Evolutionary conservation across 257 asterid species (phyloP).

Genomic region (Capsicum chinense): DNA sequence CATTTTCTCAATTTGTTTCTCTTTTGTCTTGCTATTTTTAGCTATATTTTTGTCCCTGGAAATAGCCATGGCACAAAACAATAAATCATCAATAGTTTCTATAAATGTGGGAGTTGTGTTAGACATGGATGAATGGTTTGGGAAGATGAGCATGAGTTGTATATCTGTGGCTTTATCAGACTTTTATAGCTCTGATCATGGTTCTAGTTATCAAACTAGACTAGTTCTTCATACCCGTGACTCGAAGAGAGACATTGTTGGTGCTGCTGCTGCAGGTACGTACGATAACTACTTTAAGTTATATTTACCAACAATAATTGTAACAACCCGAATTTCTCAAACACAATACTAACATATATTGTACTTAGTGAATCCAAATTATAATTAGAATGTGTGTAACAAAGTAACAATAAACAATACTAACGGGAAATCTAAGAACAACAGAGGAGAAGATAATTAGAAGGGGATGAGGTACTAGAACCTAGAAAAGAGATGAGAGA

Average conservation of each 20-base stretch:
- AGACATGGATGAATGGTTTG: slow-evolving; percentile 44
- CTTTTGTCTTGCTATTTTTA: slow-evolving; percentile 15
- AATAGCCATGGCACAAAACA: slow-evolving; percentile 32
- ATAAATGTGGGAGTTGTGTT: slow-evolving; percentile 57
- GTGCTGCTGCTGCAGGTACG: slow-evolving; percentile 63
- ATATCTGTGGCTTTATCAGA: slow-evolving; percentile 55
- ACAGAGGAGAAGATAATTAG: too few relatives aligned
- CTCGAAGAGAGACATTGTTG: slow-evolving; percentile 45
- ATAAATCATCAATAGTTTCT: slow-evolving; percentile 5
- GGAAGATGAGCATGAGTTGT: slow-evolving; percentile 50
- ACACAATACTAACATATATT: neutral
- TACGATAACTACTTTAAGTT: neutral
- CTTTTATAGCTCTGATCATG: slow-evolving; percentile 42
- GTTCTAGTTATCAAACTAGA: slow-evolving; percentile 40
- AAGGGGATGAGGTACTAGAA: too few relatives aligned
- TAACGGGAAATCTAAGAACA: too few relatives aligned
- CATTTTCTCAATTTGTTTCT: neutral
- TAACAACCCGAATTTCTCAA: too few relatives aligned
- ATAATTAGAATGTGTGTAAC: too few relatives aligned
- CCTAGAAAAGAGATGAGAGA: too few relatives aligned
- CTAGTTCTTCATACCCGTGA: slow-evolving; percentile 42
- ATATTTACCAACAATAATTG: neutral
- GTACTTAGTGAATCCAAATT: too few relatives aligned
- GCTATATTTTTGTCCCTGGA: neutral
- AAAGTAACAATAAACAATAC: too few relatives aligned